Conservation (phyloP, 139 green algal species). For the Haematococcus sp. region DNA sequence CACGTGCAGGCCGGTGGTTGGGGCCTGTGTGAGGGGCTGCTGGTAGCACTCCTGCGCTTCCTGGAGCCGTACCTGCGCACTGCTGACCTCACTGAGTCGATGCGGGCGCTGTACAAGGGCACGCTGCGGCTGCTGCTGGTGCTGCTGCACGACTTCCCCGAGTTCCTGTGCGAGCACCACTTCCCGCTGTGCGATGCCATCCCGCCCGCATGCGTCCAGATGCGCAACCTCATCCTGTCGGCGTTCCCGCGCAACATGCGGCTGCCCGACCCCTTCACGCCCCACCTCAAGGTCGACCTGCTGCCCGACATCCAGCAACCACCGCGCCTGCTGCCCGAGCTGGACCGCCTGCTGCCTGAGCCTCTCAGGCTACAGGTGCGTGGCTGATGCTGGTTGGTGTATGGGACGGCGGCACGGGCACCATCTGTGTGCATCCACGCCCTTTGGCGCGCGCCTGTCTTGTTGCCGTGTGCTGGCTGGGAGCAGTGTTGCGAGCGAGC, state of each 20-base stretch:
- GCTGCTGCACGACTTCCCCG: slow-evolving; percentile 98
- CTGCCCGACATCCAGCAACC: slow-evolving; percentile 88
- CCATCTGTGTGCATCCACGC: too few relatives aligned
- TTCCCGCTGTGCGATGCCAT: slow-evolving; percentile 93
- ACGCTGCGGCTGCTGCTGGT: slow-evolving; percentile 95
- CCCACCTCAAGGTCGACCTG: slow-evolving; percentile 96
- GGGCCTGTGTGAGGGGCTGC: slow-evolving; percentile 40
- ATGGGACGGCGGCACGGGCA: too few relatives aligned
- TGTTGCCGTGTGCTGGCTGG: too few relatives aligned
- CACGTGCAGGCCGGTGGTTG: slow-evolving; percentile 23
- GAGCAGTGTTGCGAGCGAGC: too few relatives aligned
- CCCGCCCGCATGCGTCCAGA: slow-evolving; percentile 91
- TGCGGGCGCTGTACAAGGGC: slow-evolving; percentile 86
- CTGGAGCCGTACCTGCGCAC: slow-evolving; percentile 94
- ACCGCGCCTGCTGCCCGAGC: slow-evolving; percentile 71
- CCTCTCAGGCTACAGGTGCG: slow-evolving; percentile 74
- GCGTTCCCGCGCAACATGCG: slow-evolving; percentile 97
- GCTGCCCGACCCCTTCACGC: slow-evolving; percentile 97
- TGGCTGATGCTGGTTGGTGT: slow-evolving; percentile 12
- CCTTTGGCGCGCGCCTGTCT: too few relatives aligned
- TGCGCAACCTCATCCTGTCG: slow-evolving; percentile 96
- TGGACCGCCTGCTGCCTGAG: slow-evolving; percentile 59
- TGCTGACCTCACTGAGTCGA: slow-evolving; percentile 63
- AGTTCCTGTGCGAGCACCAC: slow-evolving; percentile 98
- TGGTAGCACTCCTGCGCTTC: slow-evolving; percentile 86